phyloP scores from a whole-genome alignment of 768 basidiomycete genomes.

The Rhizopogon sp. region DNA sequence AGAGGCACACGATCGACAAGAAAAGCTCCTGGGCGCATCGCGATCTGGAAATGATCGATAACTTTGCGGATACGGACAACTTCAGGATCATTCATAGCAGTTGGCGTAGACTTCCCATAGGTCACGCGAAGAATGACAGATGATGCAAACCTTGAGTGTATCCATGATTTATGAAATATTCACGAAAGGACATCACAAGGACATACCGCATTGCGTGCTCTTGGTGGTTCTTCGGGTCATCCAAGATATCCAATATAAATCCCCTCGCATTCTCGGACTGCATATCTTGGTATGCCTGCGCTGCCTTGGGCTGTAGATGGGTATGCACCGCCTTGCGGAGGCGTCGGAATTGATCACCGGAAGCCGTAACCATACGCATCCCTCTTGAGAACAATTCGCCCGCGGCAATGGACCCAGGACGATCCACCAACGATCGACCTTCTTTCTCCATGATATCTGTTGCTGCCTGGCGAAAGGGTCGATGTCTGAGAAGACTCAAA shows the following conservation, averaged over 20 bases:
- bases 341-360: conserved; percentile 49
- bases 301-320: conserved; percentile 45
- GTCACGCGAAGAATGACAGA: conserved; percentile 14
- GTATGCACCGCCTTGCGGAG: conserved; percentile 50
- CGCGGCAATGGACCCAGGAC: conserved; percentile 48
- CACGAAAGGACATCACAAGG: conserved; percentile 10
- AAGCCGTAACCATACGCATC: conserved; percentile 15
- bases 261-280: conserved; percentile 30
- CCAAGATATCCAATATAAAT: conserved; percentile 23
- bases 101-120: conserved; percentile 13
- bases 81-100: too few species aligned
- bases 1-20: too few species aligned
- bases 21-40: too few species aligned
- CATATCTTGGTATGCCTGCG: conserved; percentile 38
- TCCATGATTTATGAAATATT: too few species aligned
- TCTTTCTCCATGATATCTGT: conserved; percentile 59
- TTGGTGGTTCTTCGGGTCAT: conserved; percentile 29
- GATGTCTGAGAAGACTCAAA: conserved; percentile 29
- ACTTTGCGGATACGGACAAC: too few species aligned
- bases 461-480: conserved; percentile 43
- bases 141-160: conserved; percentile 11
- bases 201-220: conserved; percentile 43
- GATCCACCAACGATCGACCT: conserved; percentile 37
- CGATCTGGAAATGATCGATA: too few species aligned
- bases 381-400: too few species aligned